phyloP scores from a whole-genome alignment of 768 basidiomycete genomes.

The Kwoniella shandongensis region DNA sequence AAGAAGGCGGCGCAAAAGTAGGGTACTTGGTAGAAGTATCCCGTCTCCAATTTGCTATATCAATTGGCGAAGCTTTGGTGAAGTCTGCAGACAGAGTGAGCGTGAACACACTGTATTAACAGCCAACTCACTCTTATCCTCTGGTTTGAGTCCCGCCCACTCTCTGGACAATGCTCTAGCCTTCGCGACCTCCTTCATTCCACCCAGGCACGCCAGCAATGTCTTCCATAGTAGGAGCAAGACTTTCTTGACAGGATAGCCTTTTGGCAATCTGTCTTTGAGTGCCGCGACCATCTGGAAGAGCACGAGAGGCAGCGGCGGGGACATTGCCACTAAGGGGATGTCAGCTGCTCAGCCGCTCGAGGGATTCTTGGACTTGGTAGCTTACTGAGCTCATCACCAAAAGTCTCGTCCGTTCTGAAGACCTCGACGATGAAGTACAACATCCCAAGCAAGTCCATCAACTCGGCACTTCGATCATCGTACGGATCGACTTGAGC shows the following conservation, averaged over 20 bases:
- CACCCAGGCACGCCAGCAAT: conserved; percentile 85
- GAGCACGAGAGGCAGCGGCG: conserved; percentile 87
- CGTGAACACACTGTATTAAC: not conserved
- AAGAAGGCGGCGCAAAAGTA: conserved; percentile 69
- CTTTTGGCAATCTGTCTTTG: conserved; percentile 88
- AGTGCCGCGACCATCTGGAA: conserved; percentile 86
- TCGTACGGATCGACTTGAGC: conserved; percentile 37
- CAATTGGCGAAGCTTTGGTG: conserved; percentile 86
- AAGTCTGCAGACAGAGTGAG: conserved; percentile 57
- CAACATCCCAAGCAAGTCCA: conserved; percentile 70
- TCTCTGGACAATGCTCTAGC: conserved; percentile 84
- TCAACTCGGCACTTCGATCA: conserved; percentile 36
- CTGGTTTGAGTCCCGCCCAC: conserved; percentile 68
- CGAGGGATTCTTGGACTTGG: not conserved
- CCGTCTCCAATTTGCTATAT: conserved; percentile 82
- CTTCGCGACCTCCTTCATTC: conserved; percentile 77
- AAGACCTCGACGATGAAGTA: conserved; percentile 94
- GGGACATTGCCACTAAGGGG: conserved; percentile 82
- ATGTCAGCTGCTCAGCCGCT: conserved; percentile 8
- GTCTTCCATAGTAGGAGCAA: conserved; percentile 94
- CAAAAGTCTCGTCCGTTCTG: conserved; percentile 90
- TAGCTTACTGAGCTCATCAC: conserved; percentile 87
- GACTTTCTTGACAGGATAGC: conserved; percentile 96
- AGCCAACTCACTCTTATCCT: conserved; percentile 33
- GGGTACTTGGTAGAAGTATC: conserved; percentile 96